Evolutionary conservation across 129 eudicot species (phyloP), one percentile per base, ranked within the genome.

Genomic region (Lactuca saligna): DNA sequence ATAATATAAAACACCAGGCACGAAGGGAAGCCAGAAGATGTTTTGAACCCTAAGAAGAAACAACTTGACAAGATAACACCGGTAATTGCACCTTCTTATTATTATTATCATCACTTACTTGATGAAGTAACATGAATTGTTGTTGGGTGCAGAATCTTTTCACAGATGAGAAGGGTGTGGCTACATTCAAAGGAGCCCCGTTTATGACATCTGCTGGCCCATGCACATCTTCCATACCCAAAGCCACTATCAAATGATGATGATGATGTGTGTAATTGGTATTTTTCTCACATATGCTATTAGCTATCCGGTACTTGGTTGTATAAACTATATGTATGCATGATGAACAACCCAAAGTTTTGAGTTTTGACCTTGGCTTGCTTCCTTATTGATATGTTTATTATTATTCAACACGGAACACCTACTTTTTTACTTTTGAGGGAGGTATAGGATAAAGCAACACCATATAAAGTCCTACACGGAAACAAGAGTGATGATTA

Each of bases 1-100:
- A 17, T 17, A 25, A 35, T 41, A n/a, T 83, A 62, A 25, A 25
- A 25, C 29, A 25, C 29, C 84, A 93, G 99, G 56, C 85, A 87
- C 8, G 95, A 89, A 13, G 99, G 99, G 49, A 93, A 93, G 69
- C 99, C 99, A 80, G 99, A 93, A 77, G 97, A 87, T 7, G 90
- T 93, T 61, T 79, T 93, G 72, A 93, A 85, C 81, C 99, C 95
- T 8, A 93, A 93, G 77, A 93, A 93, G 97, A 93, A 93, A 72
- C 99, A 93, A 57, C 77, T 93, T 72, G 99, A 93, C 60, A 93
- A 87, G 87, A 89, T 89, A 49, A 89, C 97, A 50, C 92, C 88
- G 82, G 97, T 93, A 83, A 48, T 81, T 60, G 0, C 2, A 4
- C 44, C 7, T 5, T 7, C 5, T 46, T 46, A 46, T 46, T 25